Evolutionary conservation across 2,329 filamentous ascomycete species (phyloP), one percentile per base, ranked within the genome.

Genomic region (Zasmidium angulare): DNA sequence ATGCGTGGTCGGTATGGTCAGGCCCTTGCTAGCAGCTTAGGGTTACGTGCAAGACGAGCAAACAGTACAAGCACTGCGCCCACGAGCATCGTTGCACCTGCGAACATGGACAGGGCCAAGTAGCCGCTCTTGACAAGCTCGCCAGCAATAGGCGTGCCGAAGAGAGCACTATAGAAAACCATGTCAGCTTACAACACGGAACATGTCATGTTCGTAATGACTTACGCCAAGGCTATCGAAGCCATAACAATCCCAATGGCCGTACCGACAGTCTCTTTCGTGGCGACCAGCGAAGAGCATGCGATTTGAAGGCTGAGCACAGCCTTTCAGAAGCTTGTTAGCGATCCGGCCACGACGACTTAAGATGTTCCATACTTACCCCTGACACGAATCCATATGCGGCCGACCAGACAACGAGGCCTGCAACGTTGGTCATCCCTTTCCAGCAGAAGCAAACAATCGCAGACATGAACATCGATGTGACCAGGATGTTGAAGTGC

Each of bases 261-360:
- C 1, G 76, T 70, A 0, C 79, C 79, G 23, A 78, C 70, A 0
- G 72, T 76, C 2, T 72, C 62, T 1, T 71, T 69, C 0, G 71
- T 76, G 0, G 77, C 72, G 9, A 82, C 67, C 47, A 78, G 74
- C 0, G 75, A 75, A 0, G 77, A 78, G 59, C 79, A 82, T 0
- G 79, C 77, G 56, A 74, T 68, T 46, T 82, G 80, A 0, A 82
- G 70, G 51, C 76, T 78, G 23, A 82, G 62, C 26, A 82, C 77
- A 0, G 75, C 77, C 79, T 81, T 12, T 7, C 14, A 24, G 11
- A 12, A 20, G 4, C 3, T 3, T 19, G 36, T 43, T 17, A 43
- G 36, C 36, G n/a, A 19, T 43, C 4, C n/a, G 11, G 6, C 4
- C 9, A 43, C 55, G 60, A 17, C 66, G 46, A 14, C 50, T 52